Evolutionary conservation across 345 rosid genomes (phyloP), one percentile per base, ranked within the genome.

Genomic region (Syzygium aromaticum): DNA sequence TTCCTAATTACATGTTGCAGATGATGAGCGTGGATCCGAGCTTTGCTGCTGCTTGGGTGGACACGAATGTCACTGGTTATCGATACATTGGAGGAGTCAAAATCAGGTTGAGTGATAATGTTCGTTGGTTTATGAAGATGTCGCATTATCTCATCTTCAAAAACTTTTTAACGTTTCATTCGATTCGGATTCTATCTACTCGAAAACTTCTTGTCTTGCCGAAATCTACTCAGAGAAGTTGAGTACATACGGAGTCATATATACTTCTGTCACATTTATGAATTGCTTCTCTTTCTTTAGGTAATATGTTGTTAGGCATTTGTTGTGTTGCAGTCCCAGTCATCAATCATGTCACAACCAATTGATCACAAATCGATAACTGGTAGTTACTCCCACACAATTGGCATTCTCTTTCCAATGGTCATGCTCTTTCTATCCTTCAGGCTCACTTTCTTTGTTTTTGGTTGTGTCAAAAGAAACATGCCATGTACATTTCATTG

Each of bases 21-120:
- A 80, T 91, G 52, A 27, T 96, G 86, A 93, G 96, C 88, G 78
- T 86, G 85, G 95, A 93, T 87, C 80, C 90, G 61, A 46, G 85
- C 49, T 91, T 88, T n/a, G 98, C 98, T 61, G 94, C 89, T 84
- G 89, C 92, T 59, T 95, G 99, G 98, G 97, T 96, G 28, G 91
- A 94, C 61, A 93, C 91, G 19, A 96, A 96, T 90, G 95, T 96
- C 84, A 90, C 99, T n/a, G 77, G 90, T 27, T 95, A 93, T 87
- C 87, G 87, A 84, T 92, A 93, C 87, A 53, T 85, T 3, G 93
- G 94, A 5, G 94, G 93, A 85, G 99, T 95, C 87, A 92, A 94
- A 82, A 94, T 96, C 92, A 95, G 93, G 97, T 93, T 89, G 52
- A 4, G 88, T 82, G 82, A 7, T 43, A 6, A 52, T 49, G 43